Evolutionary conservation across 1,139 yeast species (phyloP).

Genomic region (Yamadazyma oceani): DNA sequence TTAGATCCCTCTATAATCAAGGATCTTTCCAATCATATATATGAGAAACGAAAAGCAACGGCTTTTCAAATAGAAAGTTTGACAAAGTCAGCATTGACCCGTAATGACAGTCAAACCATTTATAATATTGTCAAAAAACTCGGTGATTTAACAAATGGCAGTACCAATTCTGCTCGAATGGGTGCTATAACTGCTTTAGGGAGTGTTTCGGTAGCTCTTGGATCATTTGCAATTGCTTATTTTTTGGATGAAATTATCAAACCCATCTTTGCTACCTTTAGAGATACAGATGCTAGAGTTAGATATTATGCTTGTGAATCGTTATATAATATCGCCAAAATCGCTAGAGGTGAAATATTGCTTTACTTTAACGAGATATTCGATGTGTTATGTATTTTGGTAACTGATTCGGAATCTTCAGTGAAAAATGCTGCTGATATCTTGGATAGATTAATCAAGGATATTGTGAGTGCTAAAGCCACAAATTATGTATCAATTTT

Average conservation of each 20-base stretch:
- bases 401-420: conserved; percentile 88
- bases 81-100: conserved; percentile 68
- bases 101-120: conserved; percentile 68
- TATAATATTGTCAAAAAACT: conserved; percentile 47
- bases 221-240: conserved; percentile 50
- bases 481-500: conserved; percentile 86
- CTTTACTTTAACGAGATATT: conserved; percentile 91
- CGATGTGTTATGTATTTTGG: conserved; percentile 85
- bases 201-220: conserved; percentile 50
- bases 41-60: conserved; percentile 92
- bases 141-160: conserved; percentile 42
- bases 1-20: conserved; percentile 73
- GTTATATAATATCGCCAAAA: conserved; percentile 92
- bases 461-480: conserved; percentile 94
- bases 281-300: conserved; percentile 95
- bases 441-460: conserved; percentile 86
- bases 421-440: conserved; percentile 97
- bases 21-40: conserved; percentile 85
- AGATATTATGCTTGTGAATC: conserved; percentile 97
- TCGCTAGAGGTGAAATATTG: conserved; percentile 92
- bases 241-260: conserved; percentile 86
- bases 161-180: conserved; percentile 48
- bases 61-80: conserved; percentile 86
- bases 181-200: conserved; percentile 54
- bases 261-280: conserved; percentile 93